Conservation (phyloP, 495 filamentous ascomycete genomes). For the Penicillium samsonianum region DNA sequence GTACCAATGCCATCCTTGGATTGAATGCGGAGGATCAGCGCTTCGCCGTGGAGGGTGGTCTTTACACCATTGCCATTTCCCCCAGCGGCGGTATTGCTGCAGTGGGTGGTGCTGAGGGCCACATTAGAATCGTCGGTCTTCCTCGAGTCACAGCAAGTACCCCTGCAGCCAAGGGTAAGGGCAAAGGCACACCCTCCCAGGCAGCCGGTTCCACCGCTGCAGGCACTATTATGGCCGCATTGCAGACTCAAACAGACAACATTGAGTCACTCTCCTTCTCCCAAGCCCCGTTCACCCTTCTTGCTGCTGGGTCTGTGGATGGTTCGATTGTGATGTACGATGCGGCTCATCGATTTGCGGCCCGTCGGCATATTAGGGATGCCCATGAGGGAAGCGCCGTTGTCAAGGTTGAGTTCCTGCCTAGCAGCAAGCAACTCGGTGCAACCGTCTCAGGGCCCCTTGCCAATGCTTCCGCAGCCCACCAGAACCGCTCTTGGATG, state of each 20-base stretch:
- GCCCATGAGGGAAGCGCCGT: conserved; percentile 81
- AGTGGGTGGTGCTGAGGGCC: conserved; percentile 83
- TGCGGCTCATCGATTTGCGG: conserved; percentile 75
- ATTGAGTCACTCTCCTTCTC: conserved; percentile 88
- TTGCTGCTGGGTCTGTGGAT: conserved; percentile 89
- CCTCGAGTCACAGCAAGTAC: conserved; percentile 60
- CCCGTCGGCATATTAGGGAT: conserved; percentile 73
- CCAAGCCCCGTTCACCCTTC: conserved; percentile 67
- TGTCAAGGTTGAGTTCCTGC: conserved; percentile 88
- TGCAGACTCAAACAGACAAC: conserved; percentile 72
- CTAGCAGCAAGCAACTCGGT: conserved; percentile 33
- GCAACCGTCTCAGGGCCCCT: conserved; percentile 28
- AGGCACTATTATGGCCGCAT: conserved; percentile 74
- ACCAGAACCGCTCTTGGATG: conserved; percentile 55
- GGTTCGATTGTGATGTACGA: conserved; percentile 89
- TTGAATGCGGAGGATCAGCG: conserved; percentile 83
- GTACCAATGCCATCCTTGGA: conserved; percentile 72
- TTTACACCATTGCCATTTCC: conserved; percentile 81
- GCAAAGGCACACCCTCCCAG: conserved; percentile 26
- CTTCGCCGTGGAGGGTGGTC: conserved; percentile 86
- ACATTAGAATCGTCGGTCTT: conserved; percentile 79
- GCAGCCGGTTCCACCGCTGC: conserved; percentile 59
- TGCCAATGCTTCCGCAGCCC: conserved; percentile 29
- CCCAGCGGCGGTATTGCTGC: conserved; percentile 77
- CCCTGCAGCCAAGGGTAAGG: conserved; percentile 32